These are phyloP conservation scores for Conoideocrella luteorostrata DNA, from an alignment of 2,329 filamentous ascomycete species.

Conservation along the genomic window DNA sequence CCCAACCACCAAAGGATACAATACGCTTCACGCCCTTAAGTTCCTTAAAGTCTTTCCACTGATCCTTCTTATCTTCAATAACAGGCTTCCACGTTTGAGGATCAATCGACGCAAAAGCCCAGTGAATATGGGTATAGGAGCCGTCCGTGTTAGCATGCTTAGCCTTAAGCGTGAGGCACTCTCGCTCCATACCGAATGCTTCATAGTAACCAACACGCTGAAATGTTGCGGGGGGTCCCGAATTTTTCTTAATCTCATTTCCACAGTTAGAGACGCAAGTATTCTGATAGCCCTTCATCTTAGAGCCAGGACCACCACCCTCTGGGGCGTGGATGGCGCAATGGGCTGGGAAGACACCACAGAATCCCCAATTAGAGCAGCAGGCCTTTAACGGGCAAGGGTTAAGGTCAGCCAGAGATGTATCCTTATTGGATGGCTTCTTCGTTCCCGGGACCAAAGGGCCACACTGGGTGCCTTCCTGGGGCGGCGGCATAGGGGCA, in stretches of 20 bases:
- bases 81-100: no score
- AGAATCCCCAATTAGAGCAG: conserved; percentile 7
- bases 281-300: conserved; percentile 3
- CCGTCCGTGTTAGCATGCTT: no score
- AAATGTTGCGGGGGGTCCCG: conserved; percentile 4
- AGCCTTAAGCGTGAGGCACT: no score
- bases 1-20: conserved; percentile 24
- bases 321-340: neutral
- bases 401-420: conserved; percentile 17
- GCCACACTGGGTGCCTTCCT: conserved; percentile 16
- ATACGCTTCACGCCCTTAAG: conserved; percentile 19
- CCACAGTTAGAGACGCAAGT: conserved; percentile 21
- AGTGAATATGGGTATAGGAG: conserved; percentile 16
- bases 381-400: conserved; percentile 20
- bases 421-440: conserved; percentile 8
- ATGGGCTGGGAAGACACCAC: conserved; percentile 6
- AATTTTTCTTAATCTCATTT: conserved; percentile 12
- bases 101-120: conserved; percentile 25
- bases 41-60: conserved; percentile 17
- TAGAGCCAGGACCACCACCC: conserved; percentile 13
- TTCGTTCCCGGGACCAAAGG: conserved; percentile 18
- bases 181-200: conserved; percentile 9
- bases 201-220: conserved; percentile 18
- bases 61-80: no score
- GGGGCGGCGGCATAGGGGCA: conserved; percentile 16